Evolutionary conservation across 257 asterid species (phyloP), one percentile per base, ranked within the genome.

Genomic region (Penstemon eatonii): DNA sequence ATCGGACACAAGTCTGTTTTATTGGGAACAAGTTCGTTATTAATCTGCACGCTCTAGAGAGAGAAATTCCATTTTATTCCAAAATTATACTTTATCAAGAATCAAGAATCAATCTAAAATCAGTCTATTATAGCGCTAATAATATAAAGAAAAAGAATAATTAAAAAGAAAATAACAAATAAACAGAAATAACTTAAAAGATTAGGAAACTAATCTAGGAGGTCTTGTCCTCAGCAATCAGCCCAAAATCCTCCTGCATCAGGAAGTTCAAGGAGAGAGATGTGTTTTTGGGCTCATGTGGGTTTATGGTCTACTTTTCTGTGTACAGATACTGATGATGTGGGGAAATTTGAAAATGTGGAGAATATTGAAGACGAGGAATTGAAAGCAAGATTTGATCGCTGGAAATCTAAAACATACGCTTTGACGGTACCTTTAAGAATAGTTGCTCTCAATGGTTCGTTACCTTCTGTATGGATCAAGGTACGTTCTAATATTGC

Each of bases 401-500:
- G 73, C 42, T 93, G 94, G 94, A 88, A 90, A 78, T 79, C 96
- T 4, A 90, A 90, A 78, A 73, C 95, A n/a, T 90, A 80, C 50
- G 92, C 97, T 7, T 74, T 90, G 66, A 84, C 91, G 0, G 97
- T 93, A 52, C 92, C 96, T 72, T 70, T 93, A 40, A 80, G 90
- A 77, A 60, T 93, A 15, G 96, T 93, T 74, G 88, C 96, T 70
- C 76, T 88, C 13, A 85, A 83, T 74, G 89, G 86, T 75, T 93
- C 99, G 8, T 36, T 90, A 10, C 96, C 97, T 78, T 83, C 97
- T 40, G 72, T 85, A 37, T 90, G 99, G 99, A 51, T 90, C 69
- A 81, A 82, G 89, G 99, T 93, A 61, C 50, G 85, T 36, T 59
- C 65, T 63, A 40, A 68, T 51, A 60, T 71, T 47, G 39, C 40